Conservation (phyloP, 306 rosid species). For the Trichosanthes cucumerina region DNA sequence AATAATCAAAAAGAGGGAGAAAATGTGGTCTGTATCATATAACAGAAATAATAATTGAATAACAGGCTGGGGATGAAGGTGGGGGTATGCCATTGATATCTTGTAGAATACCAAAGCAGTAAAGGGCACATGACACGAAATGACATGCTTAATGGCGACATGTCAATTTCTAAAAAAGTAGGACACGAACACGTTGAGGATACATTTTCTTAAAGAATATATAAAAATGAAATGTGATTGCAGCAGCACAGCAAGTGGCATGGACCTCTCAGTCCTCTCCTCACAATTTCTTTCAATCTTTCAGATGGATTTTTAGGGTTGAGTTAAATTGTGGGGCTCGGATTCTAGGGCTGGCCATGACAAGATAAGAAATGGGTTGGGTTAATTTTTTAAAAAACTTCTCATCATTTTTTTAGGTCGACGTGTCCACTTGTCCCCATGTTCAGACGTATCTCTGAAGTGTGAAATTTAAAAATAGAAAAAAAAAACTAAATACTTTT, state of each 20-base stretch:
- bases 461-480: not conserved
- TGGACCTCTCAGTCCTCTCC: not conserved
- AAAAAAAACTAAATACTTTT: not conserved
- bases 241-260: not conserved
- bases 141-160: not conserved
- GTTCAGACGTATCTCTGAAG: not conserved
- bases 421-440: not conserved
- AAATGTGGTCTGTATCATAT: not conserved
- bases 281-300: not conserved
- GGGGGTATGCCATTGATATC: not conserved
- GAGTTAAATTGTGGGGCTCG: not conserved
- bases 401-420: not conserved
- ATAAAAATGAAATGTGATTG: not conserved
- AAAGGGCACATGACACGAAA: not conserved
- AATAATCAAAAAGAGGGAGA: slow-evolving; percentile 16
- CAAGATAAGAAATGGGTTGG: not conserved
- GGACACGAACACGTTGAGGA: not conserved
- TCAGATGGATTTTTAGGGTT: not conserved
- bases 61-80: not conserved
- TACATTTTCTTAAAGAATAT: not conserved
- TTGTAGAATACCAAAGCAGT: not conserved
- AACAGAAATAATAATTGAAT: not conserved
- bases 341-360: not conserved
- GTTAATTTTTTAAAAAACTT: not conserved
- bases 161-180: not conserved